Base-by-base conservation (phyloP, 2,329 filamentous ascomycete species). In the Madurella mycetomatis region DNA sequence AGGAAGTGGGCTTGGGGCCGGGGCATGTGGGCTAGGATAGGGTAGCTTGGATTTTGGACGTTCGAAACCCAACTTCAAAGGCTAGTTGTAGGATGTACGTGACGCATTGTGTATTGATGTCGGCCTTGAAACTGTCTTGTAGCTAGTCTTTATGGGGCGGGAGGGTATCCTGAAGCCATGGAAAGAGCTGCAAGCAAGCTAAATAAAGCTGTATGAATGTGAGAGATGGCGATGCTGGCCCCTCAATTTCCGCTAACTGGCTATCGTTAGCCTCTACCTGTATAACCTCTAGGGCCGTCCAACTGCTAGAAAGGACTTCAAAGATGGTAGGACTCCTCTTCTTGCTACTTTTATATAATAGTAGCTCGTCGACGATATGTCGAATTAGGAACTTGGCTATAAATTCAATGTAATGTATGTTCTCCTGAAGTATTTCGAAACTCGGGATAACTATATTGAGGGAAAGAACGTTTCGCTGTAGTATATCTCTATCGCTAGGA, bases 381-480 rank as follows among this genome's bases (percentile, higher is more conserved):
- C 46, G 49, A 52, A 53, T 42, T 25, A 61, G 30, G 40, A 59
- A 57, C 43, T 54, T 57, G 15, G 48, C 49, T 30, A 18, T 45
- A n/a, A 59, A 50, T 19, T 42, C 40, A 49, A 59, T 44, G 43
- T 59, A 57, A 50, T 61, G 46, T 37, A 61, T 59, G 39, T 59
- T 61, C 41, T 61, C 57, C 41, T 61, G 45, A 49, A 61, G 46
- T 19, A 50, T 59, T 39, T 57, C 49, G 47, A 61, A 55, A 42
- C 53, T 61, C 15, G 47, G 57, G 47, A 61, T 57, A 41, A 61
- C 49, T 11, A 54, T 44, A 18, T 58, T 30, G 19, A 58, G 31
- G 40, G 43, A 40, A 32, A 60, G 53, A 47, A 60, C 30, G 30
- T 52, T 56, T 15, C 41, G 46, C 53, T 18, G 39, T 17, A 60